A percentile compares a stretch with the other conserved stretches of the same genome.
Conservation (phyloP, 2,329 filamentous ascomycete genomes). For the Rutstroemia sp. region DNA sequence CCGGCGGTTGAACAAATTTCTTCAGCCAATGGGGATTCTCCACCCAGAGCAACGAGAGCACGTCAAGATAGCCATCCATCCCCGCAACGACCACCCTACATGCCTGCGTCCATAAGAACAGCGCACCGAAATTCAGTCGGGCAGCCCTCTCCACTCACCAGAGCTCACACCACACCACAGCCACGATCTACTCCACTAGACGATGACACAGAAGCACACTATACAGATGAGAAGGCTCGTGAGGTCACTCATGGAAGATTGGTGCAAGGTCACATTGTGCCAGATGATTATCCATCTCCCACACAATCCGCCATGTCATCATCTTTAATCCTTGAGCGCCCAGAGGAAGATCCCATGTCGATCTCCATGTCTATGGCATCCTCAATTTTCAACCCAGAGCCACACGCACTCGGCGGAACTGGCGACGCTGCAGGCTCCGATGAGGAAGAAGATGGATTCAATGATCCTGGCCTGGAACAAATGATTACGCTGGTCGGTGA, state of each 20-base stretch:
- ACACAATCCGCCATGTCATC: constrained; percentile 61
- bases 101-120: constrained; percentile 20
- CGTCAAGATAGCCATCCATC: constrained; percentile 23
- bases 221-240: constrained; percentile 64
- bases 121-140: constrained; percentile 11
- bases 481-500: constrained; percentile 98
- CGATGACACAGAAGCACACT: constrained; percentile 23
- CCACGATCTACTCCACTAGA: constrained; percentile 21
- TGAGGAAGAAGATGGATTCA: constrained; percentile 86
- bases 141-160: constrained; percentile 18
- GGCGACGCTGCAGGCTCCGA: constrained; percentile 81
- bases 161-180: constrained; percentile 15
- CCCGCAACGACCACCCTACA: constrained; percentile 15
- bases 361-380: constrained; percentile 64
- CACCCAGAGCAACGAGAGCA: constrained; percentile 15
- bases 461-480: constrained; percentile 75
- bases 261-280: constrained; percentile 89
- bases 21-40: constrained; percentile 12
- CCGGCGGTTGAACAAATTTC: constrained; percentile 12
- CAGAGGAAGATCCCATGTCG: constrained; percentile 73
- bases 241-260: constrained; percentile 90
- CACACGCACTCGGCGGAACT: constrained; percentile 69
- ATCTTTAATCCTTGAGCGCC: constrained; percentile 40
- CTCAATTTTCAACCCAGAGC: constrained; percentile 64
- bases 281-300: constrained; percentile 84